A percentile compares a stretch with the other conserved stretches of the same genome.
Conservation (phyloP, 1,284 basidiomycete genomes). For the Fomitiporia mediterranea region DNA sequence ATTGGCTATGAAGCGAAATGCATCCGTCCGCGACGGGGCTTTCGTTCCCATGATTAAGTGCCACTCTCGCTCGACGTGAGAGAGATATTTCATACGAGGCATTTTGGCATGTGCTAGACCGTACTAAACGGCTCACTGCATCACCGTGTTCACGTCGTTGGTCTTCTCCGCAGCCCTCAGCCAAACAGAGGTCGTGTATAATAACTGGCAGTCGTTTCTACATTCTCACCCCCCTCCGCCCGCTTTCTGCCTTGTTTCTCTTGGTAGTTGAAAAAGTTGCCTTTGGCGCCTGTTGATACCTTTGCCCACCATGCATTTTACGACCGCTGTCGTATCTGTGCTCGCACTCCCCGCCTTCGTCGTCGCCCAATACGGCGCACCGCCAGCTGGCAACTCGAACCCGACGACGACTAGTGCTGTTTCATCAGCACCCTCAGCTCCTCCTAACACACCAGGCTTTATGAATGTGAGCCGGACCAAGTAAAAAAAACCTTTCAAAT, state of each 20-base stretch:
- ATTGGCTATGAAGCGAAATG: not conserved
- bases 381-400: constrained; percentile 27
- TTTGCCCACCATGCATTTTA: constrained; percentile 12
- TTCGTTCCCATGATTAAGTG: constrained; percentile 15
- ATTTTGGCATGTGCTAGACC: constrained; percentile 3
- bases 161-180: constrained; percentile 15
- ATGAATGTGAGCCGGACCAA: constrained; percentile 48
- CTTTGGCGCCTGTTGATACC: constrained; percentile 1
- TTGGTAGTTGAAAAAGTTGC: not conserved
- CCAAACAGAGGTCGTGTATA: constrained; percentile 6
- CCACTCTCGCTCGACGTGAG: constrained; percentile 10
- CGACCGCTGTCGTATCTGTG: constrained; percentile 7
- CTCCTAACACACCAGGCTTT: constrained; percentile 36
- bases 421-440: constrained; percentile 38
- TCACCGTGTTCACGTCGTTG: constrained; percentile 9
- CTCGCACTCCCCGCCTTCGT: constrained; percentile 33
- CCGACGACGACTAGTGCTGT: constrained; percentile 22
- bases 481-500: constrained; percentile 20
- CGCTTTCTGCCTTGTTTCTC: not conserved
- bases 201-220: constrained; percentile 5
- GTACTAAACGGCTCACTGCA: not conserved
- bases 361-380: constrained; percentile 37
- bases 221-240: constrained; percentile 5
- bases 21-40: constrained; percentile 11
- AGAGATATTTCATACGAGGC: constrained; percentile 7